Evolutionary conservation across 2,329 filamentous ascomycete genomes (phyloP).

Genomic region (Microsporum canis): DNA sequence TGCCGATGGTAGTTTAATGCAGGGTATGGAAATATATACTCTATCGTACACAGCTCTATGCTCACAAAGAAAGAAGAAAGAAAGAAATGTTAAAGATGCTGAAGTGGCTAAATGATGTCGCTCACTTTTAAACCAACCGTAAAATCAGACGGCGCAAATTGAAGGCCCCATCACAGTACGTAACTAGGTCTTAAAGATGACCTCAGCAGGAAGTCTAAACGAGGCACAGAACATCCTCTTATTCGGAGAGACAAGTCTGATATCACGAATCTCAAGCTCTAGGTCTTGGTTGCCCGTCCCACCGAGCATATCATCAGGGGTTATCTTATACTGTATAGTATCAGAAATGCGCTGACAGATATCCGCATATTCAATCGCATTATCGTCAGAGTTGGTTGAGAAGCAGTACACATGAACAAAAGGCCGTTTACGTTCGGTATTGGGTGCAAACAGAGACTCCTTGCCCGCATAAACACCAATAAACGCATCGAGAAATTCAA

Average conservation of each 20-base stretch:
- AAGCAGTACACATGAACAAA: conserved; percentile 95
- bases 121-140: neutral
- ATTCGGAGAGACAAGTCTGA: conserved; percentile 79
- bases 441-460: conserved; percentile 53
- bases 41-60: conserved; percentile 3
- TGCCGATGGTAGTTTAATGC: neutral
- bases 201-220: conserved; percentile 70
- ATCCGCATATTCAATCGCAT: conserved; percentile 47
- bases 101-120: neutral
- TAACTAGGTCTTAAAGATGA: conserved; percentile 53
- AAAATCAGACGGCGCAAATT: neutral
- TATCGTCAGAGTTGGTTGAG: conserved; percentile 66
- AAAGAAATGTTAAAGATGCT: neutral
- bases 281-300: conserved; percentile 47
- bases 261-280: conserved; percentile 48
- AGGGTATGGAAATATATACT: neutral
- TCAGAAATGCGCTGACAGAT: conserved; percentile 57
- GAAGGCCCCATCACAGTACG: neutral
- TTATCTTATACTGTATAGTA: conserved; percentile 50
- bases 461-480: conserved; percentile 67
- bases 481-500: conserved; percentile 69
- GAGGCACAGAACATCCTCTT: conserved; percentile 97
- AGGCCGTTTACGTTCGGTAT: conserved; percentile 53
- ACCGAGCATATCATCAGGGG: conserved; percentile 39
- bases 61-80: neutral